phyloP scores from a whole-genome alignment of 1,284 basidiomycete genomes.

The Somion occarium region DNA sequence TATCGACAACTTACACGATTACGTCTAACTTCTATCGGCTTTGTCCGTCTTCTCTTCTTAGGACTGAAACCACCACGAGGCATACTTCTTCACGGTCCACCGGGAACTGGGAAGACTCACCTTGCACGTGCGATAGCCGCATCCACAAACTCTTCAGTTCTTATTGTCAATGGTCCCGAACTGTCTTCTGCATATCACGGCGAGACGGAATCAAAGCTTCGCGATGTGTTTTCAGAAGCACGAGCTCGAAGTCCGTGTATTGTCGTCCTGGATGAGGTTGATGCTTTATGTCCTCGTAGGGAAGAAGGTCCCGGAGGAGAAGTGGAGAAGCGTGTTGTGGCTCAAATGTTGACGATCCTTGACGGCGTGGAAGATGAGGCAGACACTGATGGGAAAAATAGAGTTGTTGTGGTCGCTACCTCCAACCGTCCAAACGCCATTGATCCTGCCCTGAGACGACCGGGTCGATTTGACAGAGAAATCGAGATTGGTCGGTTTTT shows the following conservation, averaged over 20 bases:
- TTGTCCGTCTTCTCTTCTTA: slow-evolving; percentile 24
- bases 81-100: slow-evolving; percentile 87
- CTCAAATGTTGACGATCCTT: slow-evolving; percentile 91
- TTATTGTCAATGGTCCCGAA: slow-evolving; percentile 93
- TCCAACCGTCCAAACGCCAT: slow-evolving; percentile 98
- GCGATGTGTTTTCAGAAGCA: slow-evolving; percentile 88
- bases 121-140: slow-evolving; percentile 86
- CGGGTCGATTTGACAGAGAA: slow-evolving; percentile 94
- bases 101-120: slow-evolving; percentile 94
- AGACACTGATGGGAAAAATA: slow-evolving; percentile 33
- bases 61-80: slow-evolving; percentile 88
- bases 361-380: slow-evolving; percentile 82
- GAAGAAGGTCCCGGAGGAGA: slow-evolving; percentile 89
- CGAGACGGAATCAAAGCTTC: slow-evolving; percentile 89
- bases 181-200: slow-evolving; percentile 94
- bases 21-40: slow-evolving; percentile 4
- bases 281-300: slow-evolving; percentile 87
- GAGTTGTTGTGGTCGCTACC: slow-evolving; percentile 94
- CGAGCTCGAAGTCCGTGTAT: slow-evolving; percentile 82
- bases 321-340: slow-evolving; percentile 94
- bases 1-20: too few species aligned
- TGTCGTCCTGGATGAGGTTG: slow-evolving; percentile 94
- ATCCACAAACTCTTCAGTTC: slow-evolving; percentile 74
- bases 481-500: slow-evolving; percentile 84
- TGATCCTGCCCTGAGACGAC: slow-evolving; percentile 91